These are phyloP conservation scores for Lagenidium giganteum DNA, from an alignment of 352 stramenopile species.

Conservation along the genomic window DNA sequence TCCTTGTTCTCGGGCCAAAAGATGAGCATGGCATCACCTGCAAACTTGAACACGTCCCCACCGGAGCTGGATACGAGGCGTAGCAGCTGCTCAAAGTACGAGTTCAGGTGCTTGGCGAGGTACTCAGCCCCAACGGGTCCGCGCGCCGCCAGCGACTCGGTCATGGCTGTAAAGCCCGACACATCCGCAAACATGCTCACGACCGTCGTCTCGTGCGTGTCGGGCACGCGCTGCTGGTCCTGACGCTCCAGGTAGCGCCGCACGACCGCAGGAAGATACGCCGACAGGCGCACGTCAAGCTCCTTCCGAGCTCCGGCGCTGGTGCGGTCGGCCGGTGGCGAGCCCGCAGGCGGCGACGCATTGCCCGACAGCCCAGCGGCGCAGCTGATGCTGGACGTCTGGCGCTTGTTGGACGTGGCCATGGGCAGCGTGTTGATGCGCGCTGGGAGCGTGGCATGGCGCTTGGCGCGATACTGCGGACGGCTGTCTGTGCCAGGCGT, in stretches of 20 bases:
- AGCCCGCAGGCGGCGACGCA: background rate
- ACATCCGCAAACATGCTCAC: constrained; percentile 94
- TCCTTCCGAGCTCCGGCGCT: constrained; percentile 59
- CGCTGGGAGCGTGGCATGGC: too few relatives aligned
- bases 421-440: too few relatives aligned
- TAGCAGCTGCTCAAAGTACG: constrained; percentile 88
- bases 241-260: constrained; percentile 69
- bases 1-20: constrained; percentile 92
- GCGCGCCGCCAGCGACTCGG: constrained; percentile 83
- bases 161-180: constrained; percentile 92
- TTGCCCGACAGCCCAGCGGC: too few relatives aligned
- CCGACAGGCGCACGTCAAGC: constrained; percentile 77
- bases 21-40: constrained; percentile 93
- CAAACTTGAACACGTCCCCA: constrained; percentile 94
- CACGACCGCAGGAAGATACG: constrained; percentile 78
- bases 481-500: too few relatives aligned
- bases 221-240: constrained; percentile 45
- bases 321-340: constrained; percentile 15
- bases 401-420: too few relatives aligned
- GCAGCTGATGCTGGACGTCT: background rate
- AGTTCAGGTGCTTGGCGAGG: constrained; percentile 91
- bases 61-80: constrained; percentile 71
- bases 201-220: constrained; percentile 66
- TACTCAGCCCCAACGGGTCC: constrained; percentile 86
- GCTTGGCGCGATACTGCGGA: too few relatives aligned